phyloP scores from a whole-genome alignment of 2,329 filamentous ascomycete genomes.

The Elsinoe perseae region DNA sequence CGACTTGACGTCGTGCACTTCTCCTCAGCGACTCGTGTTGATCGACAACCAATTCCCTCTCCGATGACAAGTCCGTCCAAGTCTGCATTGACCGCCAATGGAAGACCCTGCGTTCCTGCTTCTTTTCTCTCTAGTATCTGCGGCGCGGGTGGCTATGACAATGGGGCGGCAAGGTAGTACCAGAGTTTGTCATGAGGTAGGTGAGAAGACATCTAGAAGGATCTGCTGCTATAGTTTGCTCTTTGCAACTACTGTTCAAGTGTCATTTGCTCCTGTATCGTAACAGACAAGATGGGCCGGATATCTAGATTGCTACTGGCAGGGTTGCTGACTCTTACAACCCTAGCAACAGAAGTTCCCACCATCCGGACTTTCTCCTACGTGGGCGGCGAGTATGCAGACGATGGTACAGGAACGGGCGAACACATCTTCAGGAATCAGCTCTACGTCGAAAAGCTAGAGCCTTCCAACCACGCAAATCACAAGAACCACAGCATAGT shows the following conservation, averaged over 20 bases:
- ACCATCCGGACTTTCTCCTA: slow-evolving; percentile 20
- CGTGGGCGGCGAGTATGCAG: slow-evolving; percentile 23
- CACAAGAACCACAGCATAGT: slow-evolving; percentile 30
- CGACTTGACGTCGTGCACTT: slow-evolving; percentile 9
- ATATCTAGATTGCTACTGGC: neutral
- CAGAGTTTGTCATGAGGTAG: slow-evolving; percentile 9
- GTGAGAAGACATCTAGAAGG: neutral
- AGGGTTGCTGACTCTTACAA: neutral
- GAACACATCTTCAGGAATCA: slow-evolving; percentile 32
- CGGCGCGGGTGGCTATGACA: slow-evolving; percentile 11
- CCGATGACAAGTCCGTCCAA: slow-evolving; percentile 3
- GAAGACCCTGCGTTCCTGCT: slow-evolving; percentile 12
- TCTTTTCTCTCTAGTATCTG: neutral
- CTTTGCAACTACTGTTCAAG: neutral
- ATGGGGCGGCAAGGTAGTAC: neutral
- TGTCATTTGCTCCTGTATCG: neutral
- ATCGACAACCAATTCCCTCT: slow-evolving; percentile 5
- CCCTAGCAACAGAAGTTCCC: slow-evolving; percentile 6
- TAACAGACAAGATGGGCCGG: neutral
- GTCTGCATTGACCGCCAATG: slow-evolving; percentile 9
- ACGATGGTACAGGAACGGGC: slow-evolving; percentile 2
- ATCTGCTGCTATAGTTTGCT: neutral
- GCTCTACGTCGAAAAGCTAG: slow-evolving; percentile 48
- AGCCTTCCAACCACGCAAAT: slow-evolving; percentile 26
- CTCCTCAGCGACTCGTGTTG: slow-evolving; percentile 6